Evolutionary conservation across 108 stramenopile genomes (phyloP), one percentile per base, ranked within the genome.

Genomic region (Pseudonitzschia multistriata): DNA sequence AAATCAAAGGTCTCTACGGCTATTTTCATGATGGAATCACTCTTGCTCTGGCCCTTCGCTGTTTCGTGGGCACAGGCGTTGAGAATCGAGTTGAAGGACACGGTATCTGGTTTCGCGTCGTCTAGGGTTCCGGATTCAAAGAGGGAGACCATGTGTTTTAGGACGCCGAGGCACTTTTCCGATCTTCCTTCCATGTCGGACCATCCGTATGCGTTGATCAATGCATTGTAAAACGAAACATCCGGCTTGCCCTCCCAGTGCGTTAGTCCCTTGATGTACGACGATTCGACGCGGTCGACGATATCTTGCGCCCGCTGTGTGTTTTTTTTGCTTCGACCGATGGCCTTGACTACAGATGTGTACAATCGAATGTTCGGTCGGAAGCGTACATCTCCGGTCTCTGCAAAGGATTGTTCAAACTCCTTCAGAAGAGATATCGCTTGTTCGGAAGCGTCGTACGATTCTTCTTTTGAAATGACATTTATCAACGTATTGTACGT

Each of bases 201-300:
- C 78, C 78, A 79, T 8, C 78, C 78, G 49, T 65, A 85, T 31
- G 87, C 87, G 50, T 83, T 85, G 33, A 88, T 83, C 47, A 85
- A 76, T 10, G 81, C 79, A 61, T 85, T 85, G 70, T 81, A 88
- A 42, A 62, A 60, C 3, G 72, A 52, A 22, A 61, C 65, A 66
- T 77, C 68, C 45, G 76, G 76, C 22, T 62, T 69, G 19, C 22
- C 40, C 49, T 49, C 40, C 22, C 30, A 17, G 19, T 40, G 59
- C 24, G 53, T 48, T 22, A 37, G 45, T 53, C 36, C 74, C 45
- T 85, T 79, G 11, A 69, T 55, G 61, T 68, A 75, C 42, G 35
- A 35, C 49, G 67, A 66, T 54, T 80, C 70, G 75, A 86, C 78
- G 6, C 78, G 63, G 39, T 81, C 42, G 7, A 88, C 72, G 27